A percentile compares a stretch with the other conserved stretches of the same genome.
phyloP scores from a whole-genome alignment of 2,329 filamentous ascomycete genomes.

The Nigrospora sphaerica region DNA sequence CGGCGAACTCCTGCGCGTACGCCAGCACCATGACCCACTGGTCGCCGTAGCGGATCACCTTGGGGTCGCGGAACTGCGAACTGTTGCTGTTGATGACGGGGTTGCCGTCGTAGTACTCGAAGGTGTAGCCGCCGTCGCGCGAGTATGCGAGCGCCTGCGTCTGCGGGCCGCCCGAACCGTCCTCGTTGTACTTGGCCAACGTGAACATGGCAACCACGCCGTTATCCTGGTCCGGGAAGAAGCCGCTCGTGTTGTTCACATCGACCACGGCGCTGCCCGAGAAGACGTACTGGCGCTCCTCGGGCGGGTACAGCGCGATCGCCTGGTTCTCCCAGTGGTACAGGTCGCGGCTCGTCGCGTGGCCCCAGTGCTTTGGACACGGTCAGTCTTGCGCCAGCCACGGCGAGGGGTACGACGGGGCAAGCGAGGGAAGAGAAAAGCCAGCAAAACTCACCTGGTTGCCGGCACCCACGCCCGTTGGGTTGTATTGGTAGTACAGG shows the following conservation, averaged over 20 bases:
- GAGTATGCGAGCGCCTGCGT: slow-evolving; percentile 57
- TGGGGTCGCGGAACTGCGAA: slow-evolving; percentile 57
- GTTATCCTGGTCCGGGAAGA: slow-evolving; percentile 53
- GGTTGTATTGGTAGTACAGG: slow-evolving; percentile 52
- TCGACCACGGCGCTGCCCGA: slow-evolving; percentile 53
- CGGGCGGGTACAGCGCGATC: slow-evolving; percentile 48
- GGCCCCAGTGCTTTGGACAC: slow-evolving; percentile 48
- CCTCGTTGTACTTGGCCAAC: slow-evolving; percentile 23
- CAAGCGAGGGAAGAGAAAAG: too few species aligned
- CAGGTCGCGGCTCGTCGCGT: slow-evolving; percentile 54
- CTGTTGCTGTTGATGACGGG: slow-evolving; percentile 51
- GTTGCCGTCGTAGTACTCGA: slow-evolving; percentile 51
- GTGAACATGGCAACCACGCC: slow-evolving; percentile 56
- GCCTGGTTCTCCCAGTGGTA: slow-evolving; percentile 60
- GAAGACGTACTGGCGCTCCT: slow-evolving; percentile 37
- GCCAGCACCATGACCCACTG: slow-evolving; percentile 53
- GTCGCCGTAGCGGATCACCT: slow-evolving; percentile 51
- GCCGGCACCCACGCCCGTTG: slow-evolving; percentile 14
- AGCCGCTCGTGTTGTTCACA: slow-evolving; percentile 57
- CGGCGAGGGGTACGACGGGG: too few species aligned
- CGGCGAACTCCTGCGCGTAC: slow-evolving; percentile 44
- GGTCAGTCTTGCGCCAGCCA: neutral
- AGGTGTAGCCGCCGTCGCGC: slow-evolving; percentile 53
- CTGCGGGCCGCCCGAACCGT: slow-evolving; percentile 31
- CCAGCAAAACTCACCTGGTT: slow-evolving; percentile 18